Conservation (phyloP, 2,329 filamentous ascomycete species). For the Trichoderma oligosporum region DNA sequence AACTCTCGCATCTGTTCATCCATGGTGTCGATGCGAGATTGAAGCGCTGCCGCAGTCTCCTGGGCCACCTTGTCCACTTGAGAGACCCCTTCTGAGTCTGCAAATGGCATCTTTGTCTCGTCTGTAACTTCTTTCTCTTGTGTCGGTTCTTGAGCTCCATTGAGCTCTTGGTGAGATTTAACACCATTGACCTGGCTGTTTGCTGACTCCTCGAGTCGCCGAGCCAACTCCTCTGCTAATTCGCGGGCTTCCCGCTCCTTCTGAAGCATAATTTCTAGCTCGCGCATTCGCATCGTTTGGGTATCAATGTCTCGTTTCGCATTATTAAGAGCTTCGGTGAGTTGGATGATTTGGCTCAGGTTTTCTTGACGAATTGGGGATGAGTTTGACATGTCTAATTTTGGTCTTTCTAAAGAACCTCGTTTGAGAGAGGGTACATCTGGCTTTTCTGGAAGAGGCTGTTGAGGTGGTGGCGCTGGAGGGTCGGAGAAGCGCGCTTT, state of each 20-base stretch:
- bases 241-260: constrained; percentile 80
- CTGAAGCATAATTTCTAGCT: constrained; percentile 68
- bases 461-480: constrained; percentile 87
- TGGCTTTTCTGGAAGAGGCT: constrained; percentile 89
- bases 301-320: constrained; percentile 83
- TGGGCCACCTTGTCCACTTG: constrained; percentile 19
- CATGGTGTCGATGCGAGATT: constrained; percentile 72
- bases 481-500: constrained; percentile 89
- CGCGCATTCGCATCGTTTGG: constrained; percentile 74
- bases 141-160: constrained; percentile 22
- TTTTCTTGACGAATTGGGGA: constrained; percentile 60
- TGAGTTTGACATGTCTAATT: constrained; percentile 47
- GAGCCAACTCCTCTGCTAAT: constrained; percentile 76
- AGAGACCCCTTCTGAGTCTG: neutral
- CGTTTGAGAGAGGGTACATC: constrained; percentile 73
- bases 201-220: constrained; percentile 59
- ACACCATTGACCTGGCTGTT: constrained; percentile 32
- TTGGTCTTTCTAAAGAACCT: constrained; percentile 70
- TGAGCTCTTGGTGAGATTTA: constrained; percentile 28
- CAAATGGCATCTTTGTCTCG: neutral
- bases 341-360: constrained; percentile 70
- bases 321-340: constrained; percentile 79
- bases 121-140: neutral
- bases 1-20: constrained; percentile 76
- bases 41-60: constrained; percentile 37